A percentile compares a stretch with the other conserved stretches of the same genome.
Evolutionary conservation across 352 stramenopile genomes (phyloP).

Genomic region (Globisporangium viniferum): DNA sequence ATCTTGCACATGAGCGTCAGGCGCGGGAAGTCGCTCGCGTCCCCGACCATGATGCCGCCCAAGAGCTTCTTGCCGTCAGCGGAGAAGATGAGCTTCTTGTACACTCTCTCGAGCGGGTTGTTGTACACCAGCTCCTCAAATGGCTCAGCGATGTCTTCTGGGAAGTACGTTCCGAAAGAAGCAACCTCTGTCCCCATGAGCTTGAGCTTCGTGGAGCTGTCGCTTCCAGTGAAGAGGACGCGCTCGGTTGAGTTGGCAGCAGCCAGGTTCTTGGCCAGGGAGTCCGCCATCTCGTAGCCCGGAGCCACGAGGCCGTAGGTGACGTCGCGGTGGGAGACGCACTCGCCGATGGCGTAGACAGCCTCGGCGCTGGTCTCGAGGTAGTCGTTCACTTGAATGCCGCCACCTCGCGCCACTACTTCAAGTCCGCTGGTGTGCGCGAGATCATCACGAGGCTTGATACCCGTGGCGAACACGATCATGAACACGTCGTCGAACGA

Average conservation of each 20-base stretch:
- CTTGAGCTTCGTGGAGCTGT: conserved; percentile 93
- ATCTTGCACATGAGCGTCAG: conserved; percentile 63
- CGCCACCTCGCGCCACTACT: conserved; percentile 65
- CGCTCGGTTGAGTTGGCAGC: conserved; percentile 19
- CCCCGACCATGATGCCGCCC: conserved; percentile 89
- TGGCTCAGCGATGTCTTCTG: conserved; percentile 74
- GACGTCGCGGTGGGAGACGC: conserved; percentile 86
- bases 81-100: conserved; percentile 94
- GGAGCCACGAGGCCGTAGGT: conserved; percentile 93
- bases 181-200: conserved; percentile 93
- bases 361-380: conserved; percentile 67
- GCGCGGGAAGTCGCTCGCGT: conserved; percentile 87
- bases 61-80: conserved; percentile 65
- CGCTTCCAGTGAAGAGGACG: conserved; percentile 73
- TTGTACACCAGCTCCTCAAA: conserved; percentile 84
- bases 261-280: conserved; percentile 80
- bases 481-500: conserved; percentile 86
- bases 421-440: conserved; percentile 57
- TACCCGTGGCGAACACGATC: conserved; percentile 89
- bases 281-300: conserved; percentile 90
- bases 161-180: conserved; percentile 85
- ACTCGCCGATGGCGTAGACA: conserved; percentile 91
- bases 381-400: conserved; percentile 89
- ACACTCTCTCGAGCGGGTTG: conserved; percentile 85
- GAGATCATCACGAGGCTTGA: conserved; percentile 91